Evolutionary conservation across 2,329 filamentous ascomycete genomes (phyloP).

Genomic region (Penicillium sp.): DNA sequence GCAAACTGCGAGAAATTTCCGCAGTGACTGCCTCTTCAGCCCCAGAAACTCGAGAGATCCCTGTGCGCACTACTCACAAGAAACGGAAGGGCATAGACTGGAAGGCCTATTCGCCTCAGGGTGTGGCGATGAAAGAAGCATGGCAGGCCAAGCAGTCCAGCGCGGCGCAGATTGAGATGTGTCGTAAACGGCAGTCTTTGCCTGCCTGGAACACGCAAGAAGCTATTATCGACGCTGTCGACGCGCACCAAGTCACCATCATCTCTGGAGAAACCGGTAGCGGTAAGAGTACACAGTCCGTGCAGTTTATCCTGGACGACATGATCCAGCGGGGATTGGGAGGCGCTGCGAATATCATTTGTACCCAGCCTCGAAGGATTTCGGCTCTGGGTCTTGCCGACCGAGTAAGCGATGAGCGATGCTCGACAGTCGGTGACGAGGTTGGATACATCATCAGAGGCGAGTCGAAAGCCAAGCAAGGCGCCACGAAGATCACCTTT

Average conservation of each 20-base stretch:
- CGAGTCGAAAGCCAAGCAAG: conserved; percentile 68
- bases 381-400: conserved; percentile 91
- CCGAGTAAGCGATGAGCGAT: conserved; percentile 87
- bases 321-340: conserved; percentile 73
- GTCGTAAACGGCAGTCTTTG: conserved; percentile 63
- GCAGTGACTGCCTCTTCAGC: conserved; percentile 59
- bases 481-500: conserved; percentile 83
- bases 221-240: conserved; percentile 69
- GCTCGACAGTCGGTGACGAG: conserved; percentile 73
- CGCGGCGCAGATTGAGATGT: conserved; percentile 67
- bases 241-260: conserved; percentile 79
- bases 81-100: conserved; percentile 60
- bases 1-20: conserved; percentile 76
- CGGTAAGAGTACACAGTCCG: conserved; percentile 93
- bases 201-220: conserved; percentile 85
- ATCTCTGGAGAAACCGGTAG: conserved; percentile 96
- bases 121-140: conserved; percentile 54
- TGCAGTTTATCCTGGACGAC: conserved; percentile 93
- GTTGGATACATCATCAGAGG: conserved; percentile 89
- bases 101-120: conserved; percentile 54
- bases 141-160: conserved; percentile 66
- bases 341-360: conserved; percentile 78
- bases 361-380: conserved; percentile 90
- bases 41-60: conserved; percentile 18
- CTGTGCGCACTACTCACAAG: conserved; percentile 28